A percentile compares a stretch with the other conserved stretches of the same genome.
Conservation (phyloP, 768 basidiomycete genomes). For the Lanmaoa rubissima region DNA sequence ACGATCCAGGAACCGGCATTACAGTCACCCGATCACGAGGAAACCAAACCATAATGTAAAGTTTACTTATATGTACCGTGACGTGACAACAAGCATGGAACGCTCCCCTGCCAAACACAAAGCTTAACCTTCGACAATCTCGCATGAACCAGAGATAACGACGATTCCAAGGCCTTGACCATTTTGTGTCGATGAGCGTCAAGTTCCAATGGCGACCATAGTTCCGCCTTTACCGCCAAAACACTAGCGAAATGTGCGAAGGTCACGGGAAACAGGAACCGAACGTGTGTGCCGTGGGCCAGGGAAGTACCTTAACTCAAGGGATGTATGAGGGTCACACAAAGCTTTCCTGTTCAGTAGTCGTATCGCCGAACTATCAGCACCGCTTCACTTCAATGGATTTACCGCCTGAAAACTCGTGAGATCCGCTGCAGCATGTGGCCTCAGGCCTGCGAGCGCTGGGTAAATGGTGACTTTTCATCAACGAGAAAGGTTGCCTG, state of each 20-base stretch:
- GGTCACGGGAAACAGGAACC: constrained; percentile 3
- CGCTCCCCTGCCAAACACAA: constrained; percentile 3
- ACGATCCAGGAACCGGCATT: constrained; percentile 30
- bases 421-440: constrained; percentile 12
- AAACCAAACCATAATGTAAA: constrained; percentile 24
- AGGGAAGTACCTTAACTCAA: background rate
- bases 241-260: background rate
- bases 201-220: background rate
- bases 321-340: background rate
- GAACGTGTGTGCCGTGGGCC: constrained; percentile 6
- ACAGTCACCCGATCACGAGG: constrained; percentile 19
- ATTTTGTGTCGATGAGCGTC: background rate
- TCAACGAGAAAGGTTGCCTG: background rate
- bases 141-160: constrained; percentile 8
- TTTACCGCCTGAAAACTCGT: constrained; percentile 21
- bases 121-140: constrained; percentile 6
- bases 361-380: constrained; percentile 23
- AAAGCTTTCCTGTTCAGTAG: constrained; percentile 2
- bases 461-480: background rate
- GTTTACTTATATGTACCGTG: constrained; percentile 21
- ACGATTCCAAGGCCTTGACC: background rate
- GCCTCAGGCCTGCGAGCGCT: background rate
- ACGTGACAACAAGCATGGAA: constrained; percentile 20
- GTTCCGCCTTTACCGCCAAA: background rate
- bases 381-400: constrained; percentile 14